A percentile compares a stretch with the other conserved stretches of the same genome.
phyloP scores from a whole-genome alignment of 2,329 filamentous ascomycete genomes.

The Calycina herbarum region DNA sequence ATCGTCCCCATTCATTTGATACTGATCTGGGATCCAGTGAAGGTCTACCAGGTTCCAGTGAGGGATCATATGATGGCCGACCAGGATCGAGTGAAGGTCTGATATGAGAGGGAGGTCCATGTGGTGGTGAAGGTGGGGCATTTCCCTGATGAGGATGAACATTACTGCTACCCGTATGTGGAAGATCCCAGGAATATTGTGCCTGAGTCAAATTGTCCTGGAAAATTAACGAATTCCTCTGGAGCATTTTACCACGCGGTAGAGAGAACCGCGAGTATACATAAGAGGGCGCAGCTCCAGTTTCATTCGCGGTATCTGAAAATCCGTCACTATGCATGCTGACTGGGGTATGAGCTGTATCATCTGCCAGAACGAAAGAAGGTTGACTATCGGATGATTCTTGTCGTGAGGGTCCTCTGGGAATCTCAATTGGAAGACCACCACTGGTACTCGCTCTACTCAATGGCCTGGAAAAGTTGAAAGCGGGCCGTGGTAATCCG shows the following conservation, averaged over 20 bases:
- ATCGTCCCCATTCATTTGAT: constrained; percentile 52
- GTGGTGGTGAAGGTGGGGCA: constrained; percentile 62
- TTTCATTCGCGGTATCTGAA: constrained; percentile 51
- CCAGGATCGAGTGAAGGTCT: constrained; percentile 49
- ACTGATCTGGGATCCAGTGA: constrained; percentile 49
- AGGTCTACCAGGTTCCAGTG: constrained; percentile 39
- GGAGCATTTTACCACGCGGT: constrained; percentile 77
- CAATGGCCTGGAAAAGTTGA: constrained; percentile 92
- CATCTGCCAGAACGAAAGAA: constrained; percentile 61
- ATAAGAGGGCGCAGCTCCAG: constrained; percentile 66
- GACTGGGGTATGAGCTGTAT: constrained; percentile 66
- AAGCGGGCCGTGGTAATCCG: constrained; percentile 68
- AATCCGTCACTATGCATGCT: constrained; percentile 73
- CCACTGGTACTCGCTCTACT: constrained; percentile 64
- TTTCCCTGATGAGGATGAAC: constrained; percentile 45
- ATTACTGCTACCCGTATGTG: constrained; percentile 40
- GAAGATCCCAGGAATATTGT: constrained; percentile 66
- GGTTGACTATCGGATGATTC: constrained; percentile 67
- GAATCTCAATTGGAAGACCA: constrained; percentile 44
- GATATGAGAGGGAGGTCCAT: constrained; percentile 51
- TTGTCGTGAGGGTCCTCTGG: constrained; percentile 52
- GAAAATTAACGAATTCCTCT: constrained; percentile 64
- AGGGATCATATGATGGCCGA: constrained; percentile 41
- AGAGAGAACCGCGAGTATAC: constrained; percentile 83
- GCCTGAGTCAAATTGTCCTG: constrained; percentile 52